phyloP scores from a whole-genome alignment of 176 grass and related monocot species.

The Leersia perrieri region DNA sequence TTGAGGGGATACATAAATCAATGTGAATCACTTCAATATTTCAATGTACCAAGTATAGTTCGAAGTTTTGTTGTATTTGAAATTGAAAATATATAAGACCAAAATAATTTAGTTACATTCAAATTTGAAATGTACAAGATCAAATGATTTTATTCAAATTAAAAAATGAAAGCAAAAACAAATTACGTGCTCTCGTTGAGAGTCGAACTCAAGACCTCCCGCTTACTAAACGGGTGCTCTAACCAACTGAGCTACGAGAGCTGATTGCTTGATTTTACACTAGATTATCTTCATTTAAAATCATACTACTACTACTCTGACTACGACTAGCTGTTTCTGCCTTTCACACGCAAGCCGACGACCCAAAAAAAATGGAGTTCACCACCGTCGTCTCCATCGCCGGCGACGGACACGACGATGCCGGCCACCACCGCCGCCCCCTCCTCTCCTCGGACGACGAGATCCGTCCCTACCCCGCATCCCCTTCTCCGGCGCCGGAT shows the following conservation, averaged over 20 bases:
- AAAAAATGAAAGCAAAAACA: too few species aligned
- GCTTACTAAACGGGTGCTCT: slow-evolving; percentile 98
- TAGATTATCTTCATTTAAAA: too few species aligned
- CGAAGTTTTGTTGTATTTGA: too few species aligned
- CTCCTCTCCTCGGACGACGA: slow-evolving; percentile 32
- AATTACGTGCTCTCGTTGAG: slow-evolving; percentile 84
- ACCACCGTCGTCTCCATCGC: slow-evolving; percentile 25
- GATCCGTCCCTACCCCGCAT: slow-evolving; percentile 44
- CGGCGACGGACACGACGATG: slow-evolving; percentile 37
- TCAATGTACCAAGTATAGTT: too few species aligned
- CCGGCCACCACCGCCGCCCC: slow-evolving; percentile 14
- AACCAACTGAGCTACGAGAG: slow-evolving; percentile 99
- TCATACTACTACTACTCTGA: too few species aligned
- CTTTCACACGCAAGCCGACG: not conserved
- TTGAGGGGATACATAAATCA: too few species aligned
- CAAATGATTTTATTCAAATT: too few species aligned
- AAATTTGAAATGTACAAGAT: too few species aligned
- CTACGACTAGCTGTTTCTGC: too few species aligned
- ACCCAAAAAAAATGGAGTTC: slow-evolving; percentile 58
- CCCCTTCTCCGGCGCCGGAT: not conserved
- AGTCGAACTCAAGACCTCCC: slow-evolving; percentile 94
- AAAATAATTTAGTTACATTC: too few species aligned
- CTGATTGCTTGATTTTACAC: not conserved
- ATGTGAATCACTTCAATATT: too few species aligned
- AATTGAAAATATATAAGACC: too few species aligned